Conservation (phyloP, 371 early-diverging fungal species). For the Rhizopus stolonifer region DNA sequence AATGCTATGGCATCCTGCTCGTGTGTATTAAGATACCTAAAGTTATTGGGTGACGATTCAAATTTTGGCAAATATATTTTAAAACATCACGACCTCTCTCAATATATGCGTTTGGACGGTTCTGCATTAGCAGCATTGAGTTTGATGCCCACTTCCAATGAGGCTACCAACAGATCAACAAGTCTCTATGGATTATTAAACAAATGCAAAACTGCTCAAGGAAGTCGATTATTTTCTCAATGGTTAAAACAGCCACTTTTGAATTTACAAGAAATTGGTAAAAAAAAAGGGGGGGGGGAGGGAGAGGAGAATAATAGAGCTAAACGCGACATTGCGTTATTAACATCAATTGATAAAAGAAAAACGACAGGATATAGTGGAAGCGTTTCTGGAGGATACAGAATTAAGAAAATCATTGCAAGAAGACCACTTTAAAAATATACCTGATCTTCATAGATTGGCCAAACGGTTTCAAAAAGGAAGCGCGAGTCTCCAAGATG, state of each 20-base stretch:
- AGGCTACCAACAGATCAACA: constrained; percentile 79
- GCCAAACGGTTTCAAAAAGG: constrained; percentile 82
- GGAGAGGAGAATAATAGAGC: no score
- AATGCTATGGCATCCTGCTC: constrained; percentile 78
- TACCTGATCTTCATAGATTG: constrained; percentile 90
- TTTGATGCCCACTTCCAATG: constrained; percentile 76
- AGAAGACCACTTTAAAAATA: constrained; percentile 70
- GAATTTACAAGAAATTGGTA: constrained; percentile 69
- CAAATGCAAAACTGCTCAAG: constrained; percentile 90
- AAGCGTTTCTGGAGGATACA: constrained; percentile 68
- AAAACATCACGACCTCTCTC: constrained; percentile 73
- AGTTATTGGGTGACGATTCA: constrained; percentile 72
- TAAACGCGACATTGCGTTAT: background rate
- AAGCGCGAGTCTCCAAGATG: constrained; percentile 81
- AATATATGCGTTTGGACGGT: constrained; percentile 91
- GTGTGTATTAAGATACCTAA: constrained; percentile 74
- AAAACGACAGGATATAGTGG: constrained; percentile 77
- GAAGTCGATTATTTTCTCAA: constrained; percentile 81
- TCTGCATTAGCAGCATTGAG: constrained; percentile 89
- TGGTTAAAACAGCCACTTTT: constrained; percentile 96
- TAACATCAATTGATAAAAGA: constrained; percentile 30
- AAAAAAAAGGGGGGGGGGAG: no score
- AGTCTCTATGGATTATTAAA: constrained; percentile 87
- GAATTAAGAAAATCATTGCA: constrained; percentile 74
- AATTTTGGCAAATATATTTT: constrained; percentile 76